phyloP scores from a whole-genome alignment of 1,284 basidiomycete species.

The Trichosporon faecale region DNA sequence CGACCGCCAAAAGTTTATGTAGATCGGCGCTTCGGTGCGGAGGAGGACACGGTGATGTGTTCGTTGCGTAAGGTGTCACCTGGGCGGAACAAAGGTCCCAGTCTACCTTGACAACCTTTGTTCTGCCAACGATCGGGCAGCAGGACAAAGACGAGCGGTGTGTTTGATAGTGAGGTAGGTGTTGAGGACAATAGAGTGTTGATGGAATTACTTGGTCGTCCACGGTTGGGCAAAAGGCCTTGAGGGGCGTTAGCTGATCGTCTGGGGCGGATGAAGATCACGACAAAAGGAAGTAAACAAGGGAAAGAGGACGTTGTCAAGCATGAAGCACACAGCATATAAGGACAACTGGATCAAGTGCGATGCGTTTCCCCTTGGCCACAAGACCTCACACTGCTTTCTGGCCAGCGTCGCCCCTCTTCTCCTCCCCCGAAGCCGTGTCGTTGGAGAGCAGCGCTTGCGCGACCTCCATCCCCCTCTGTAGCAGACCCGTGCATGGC shows the following conservation, averaged over 20 bases:
- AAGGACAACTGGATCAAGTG: neutral
- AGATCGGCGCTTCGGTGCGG: neutral
- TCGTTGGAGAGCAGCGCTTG: neutral
- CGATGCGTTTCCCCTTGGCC: neutral
- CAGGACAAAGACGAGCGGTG: neutral
- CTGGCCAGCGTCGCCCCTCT: neutral
- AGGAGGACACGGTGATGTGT: neutral
- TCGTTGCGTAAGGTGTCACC: neutral
- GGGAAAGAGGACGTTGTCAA: neutral
- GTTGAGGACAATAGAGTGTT: neutral
- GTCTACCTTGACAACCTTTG: neutral
- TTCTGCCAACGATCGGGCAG: neutral
- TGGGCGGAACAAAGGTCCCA: neutral
- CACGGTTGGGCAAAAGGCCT: neutral
- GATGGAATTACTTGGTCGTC: neutral
- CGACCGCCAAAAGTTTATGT: neutral
- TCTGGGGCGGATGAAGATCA: neutral
- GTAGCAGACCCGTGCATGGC: neutral
- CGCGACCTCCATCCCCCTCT: neutral
- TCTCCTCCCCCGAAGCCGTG: neutral
- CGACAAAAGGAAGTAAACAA: neutral
- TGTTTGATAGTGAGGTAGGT: neutral
- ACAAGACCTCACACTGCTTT: neutral
- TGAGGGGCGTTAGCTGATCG: slow-evolving; percentile 1
- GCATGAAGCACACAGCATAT: neutral